Conservation (phyloP, 1,284 basidiomycete species). For the Ceratobasidium sp. region DNA sequence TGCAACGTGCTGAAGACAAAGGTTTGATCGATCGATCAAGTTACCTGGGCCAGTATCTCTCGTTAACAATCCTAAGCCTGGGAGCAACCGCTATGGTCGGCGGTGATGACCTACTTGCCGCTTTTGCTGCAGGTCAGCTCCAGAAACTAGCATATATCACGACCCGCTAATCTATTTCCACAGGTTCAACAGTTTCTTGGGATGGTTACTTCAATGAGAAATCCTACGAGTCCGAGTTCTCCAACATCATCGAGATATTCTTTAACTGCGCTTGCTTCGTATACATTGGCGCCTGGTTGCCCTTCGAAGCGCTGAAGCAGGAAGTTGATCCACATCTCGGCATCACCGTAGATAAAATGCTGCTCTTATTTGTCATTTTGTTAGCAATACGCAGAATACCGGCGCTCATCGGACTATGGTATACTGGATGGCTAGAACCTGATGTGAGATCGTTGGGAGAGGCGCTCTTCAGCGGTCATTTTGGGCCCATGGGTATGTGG, state of each 20-base stretch:
- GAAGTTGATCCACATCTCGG: conserved; percentile 61
- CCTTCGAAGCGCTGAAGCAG: conserved; percentile 73
- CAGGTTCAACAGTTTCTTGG: conserved; percentile 71
- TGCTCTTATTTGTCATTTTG: conserved; percentile 76
- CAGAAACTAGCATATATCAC: too few species aligned
- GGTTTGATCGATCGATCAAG: conserved; percentile 25
- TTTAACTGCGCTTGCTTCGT: conserved; percentile 23
- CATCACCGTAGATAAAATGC: conserved; percentile 80
- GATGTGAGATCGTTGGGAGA: neutral
- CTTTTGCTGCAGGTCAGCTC: conserved; percentile 86
- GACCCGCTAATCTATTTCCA: too few species aligned
- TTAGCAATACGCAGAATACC: conserved; percentile 77
- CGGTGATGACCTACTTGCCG: conserved; percentile 88
- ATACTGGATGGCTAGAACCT: neutral
- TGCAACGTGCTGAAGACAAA: conserved; percentile 81
- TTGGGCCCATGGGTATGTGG: conserved; percentile 56
- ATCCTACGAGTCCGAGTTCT: conserved; percentile 88
- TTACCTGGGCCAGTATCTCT: conserved; percentile 72
- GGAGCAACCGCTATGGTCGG: conserved; percentile 85
- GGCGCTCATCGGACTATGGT: conserved; percentile 64
- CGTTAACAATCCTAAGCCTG: conserved; percentile 83
- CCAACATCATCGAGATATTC: conserved; percentile 86
- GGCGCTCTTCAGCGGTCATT: conserved; percentile 17
- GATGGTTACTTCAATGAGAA: conserved; percentile 91
- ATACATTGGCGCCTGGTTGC: conserved; percentile 87